These are phyloP conservation scores for Coprinopsis sp. DNA, from an alignment of 768 basidiomycete species.

Conservation along the genomic window DNA sequence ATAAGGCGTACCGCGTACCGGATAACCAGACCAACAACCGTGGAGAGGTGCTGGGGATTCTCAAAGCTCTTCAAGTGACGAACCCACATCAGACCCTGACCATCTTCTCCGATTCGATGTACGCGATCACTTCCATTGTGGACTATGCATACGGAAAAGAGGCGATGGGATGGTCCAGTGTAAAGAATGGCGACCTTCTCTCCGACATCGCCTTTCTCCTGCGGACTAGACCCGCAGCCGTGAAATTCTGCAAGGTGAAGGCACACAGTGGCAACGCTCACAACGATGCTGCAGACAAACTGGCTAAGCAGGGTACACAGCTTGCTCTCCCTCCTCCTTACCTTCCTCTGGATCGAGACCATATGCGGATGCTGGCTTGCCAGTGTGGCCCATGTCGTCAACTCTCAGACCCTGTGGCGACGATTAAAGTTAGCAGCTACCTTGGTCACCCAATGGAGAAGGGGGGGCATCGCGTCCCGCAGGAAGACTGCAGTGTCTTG, in stretches of 20 bases:
- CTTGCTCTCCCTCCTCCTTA: not conserved
- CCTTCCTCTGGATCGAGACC: too few species aligned
- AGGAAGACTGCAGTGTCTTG: too few species aligned
- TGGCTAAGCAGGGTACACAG: not conserved
- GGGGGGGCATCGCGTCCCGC: too few species aligned
- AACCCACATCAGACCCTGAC: not conserved
- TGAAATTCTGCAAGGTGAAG: conserved; percentile 2
- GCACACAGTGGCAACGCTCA: not conserved
- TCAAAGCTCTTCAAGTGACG: conserved; percentile 3
- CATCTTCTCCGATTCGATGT: conserved; percentile 14
- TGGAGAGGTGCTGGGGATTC: conserved; percentile 14
- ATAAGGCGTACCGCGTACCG: not conserved
- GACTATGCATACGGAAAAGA: conserved; percentile 2
- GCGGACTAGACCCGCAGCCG: not conserved
- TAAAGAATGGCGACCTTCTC: conserved; percentile 14
- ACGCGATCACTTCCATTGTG: conserved; percentile 9
- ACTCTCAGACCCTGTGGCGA: too few species aligned
- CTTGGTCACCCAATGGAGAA: too few species aligned
- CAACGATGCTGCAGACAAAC: not conserved
- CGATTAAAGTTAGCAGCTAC: too few species aligned
- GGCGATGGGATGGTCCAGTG: conserved; percentile 11
- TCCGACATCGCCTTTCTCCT: conserved; percentile 9
- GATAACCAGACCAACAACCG: conserved; percentile 13
- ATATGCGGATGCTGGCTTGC: too few species aligned
- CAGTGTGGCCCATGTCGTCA: too few species aligned